phyloP scores from a whole-genome alignment of 2,329 filamentous ascomycete species.

The Talaromyces atroroseus region DNA sequence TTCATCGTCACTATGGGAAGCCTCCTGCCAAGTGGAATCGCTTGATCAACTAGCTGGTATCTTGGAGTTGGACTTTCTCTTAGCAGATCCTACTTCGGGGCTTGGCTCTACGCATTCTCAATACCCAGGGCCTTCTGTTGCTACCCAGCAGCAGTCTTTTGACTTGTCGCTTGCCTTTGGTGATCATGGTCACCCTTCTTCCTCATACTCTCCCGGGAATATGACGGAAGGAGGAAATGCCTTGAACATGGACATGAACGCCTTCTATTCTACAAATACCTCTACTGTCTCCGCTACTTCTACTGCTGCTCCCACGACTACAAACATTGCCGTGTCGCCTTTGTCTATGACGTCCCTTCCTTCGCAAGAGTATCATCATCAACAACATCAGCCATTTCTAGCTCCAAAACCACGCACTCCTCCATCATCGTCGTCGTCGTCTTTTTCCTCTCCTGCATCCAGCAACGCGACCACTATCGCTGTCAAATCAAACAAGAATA shows the following conservation, averaged over 20 bases:
- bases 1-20: slow-evolving; percentile 11
- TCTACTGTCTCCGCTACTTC: not conserved
- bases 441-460: slow-evolving; percentile 2
- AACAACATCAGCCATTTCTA: slow-evolving; percentile 10
- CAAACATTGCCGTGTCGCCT: not conserved
- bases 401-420: slow-evolving; percentile 9
- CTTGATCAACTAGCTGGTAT: slow-evolving; percentile 10
- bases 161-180: slow-evolving; percentile 10
- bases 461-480: slow-evolving; percentile 5
- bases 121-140: not conserved
- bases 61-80: slow-evolving; percentile 10
- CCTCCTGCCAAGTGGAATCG: slow-evolving; percentile 3
- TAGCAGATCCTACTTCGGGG: not conserved
- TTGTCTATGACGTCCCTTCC: slow-evolving; percentile 4
- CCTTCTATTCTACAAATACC: slow-evolving; percentile 7
- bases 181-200: not conserved
- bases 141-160: slow-evolving; percentile 1
- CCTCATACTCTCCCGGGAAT: slow-evolving; percentile 5
- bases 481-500: not conserved
- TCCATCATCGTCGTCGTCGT: slow-evolving; percentile 4
- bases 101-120: slow-evolving; percentile 2
- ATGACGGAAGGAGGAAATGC: slow-evolving; percentile 7
- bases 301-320: not conserved
- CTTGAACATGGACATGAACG: slow-evolving; percentile 7
- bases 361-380: slow-evolving; percentile 6